Conservation (phyloP, 768 basidiomycete genomes). For the Leccinum barrowsii region DNA sequence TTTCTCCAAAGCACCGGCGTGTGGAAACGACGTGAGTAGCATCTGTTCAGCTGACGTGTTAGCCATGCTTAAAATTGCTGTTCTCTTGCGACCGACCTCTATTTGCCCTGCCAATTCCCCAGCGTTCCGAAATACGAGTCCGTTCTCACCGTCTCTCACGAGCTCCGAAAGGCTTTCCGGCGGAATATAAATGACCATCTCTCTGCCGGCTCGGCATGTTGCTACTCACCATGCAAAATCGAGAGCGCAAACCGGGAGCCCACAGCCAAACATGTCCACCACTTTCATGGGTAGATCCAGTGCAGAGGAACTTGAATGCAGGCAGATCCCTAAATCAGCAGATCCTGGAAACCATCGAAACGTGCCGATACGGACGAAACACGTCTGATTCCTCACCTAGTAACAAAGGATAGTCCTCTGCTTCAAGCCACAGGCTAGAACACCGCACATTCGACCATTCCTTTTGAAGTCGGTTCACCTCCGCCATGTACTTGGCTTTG, state of each 20-base stretch:
- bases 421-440: conserved; percentile 83
- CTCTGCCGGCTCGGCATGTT: not conserved
- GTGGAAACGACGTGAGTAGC: conserved; percentile 60
- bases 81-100: conserved; percentile 34
- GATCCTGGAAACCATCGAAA: conserved; percentile 52
- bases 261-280: conserved; percentile 99
- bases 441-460: conserved; percentile 77
- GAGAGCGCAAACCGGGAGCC: conserved; percentile 88
- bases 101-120: conserved; percentile 69
- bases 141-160: conserved; percentile 81
- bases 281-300: conserved; percentile 98
- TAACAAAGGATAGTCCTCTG: conserved; percentile 84
- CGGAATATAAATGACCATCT: conserved; percentile 1
- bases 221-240: conserved; percentile 75
- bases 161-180: conserved; percentile 72
- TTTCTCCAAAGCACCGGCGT: conserved; percentile 43
- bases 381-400: conserved; percentile 51
- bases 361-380: not conserved
- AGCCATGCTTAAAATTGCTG: not conserved
- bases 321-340: conserved; percentile 86
- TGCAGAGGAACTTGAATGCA: conserved; percentile 88
- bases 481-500: conserved; percentile 66
- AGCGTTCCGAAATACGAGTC: conserved; percentile 69
- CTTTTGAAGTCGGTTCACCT: conserved; percentile 55
- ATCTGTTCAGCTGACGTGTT: conserved; percentile 35